A percentile compares a stretch with the other conserved stretches of the same genome.
Conservation (phyloP, 1,139 yeast genomes). For the Casaregolazyma suthepensis region DNA sequence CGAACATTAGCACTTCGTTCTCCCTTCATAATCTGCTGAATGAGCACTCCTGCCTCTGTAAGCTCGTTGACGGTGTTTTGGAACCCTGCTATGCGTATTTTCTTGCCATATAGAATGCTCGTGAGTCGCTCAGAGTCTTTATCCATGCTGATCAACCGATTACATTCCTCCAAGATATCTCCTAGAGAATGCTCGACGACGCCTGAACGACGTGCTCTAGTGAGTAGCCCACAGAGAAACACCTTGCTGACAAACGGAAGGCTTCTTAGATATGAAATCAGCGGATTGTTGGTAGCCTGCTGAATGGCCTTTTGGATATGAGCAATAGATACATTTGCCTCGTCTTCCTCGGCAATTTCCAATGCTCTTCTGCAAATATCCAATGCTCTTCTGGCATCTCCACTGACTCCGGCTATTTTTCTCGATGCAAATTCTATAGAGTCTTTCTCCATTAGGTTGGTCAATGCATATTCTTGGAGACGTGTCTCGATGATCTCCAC, state of each 20-base stretch:
- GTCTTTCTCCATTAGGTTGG: constrained; percentile 48
- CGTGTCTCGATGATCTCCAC: constrained; percentile 69
- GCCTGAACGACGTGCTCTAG: constrained; percentile 63
- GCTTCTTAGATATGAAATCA: constrained; percentile 50
- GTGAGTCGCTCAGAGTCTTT: constrained; percentile 21
- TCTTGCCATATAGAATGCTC: constrained; percentile 17
- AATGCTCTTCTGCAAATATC: constrained; percentile 87
- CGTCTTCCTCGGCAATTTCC: constrained; percentile 63
- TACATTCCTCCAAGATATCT: constrained; percentile 73
- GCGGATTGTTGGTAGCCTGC: constrained; percentile 74
- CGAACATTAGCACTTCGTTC: constrained; percentile 62
- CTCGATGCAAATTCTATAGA: constrained; percentile 91
- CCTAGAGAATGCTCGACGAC: constrained; percentile 66
- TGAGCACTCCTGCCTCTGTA: constrained; percentile 69
- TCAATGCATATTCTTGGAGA: constrained; percentile 44
- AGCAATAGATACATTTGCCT: constrained; percentile 50
- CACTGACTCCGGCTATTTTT: constrained; percentile 92
- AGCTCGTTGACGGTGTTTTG: constrained; percentile 55
- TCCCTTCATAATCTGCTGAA: constrained; percentile 59
- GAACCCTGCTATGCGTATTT: constrained; percentile 40
- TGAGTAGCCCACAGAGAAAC: constrained; percentile 59
- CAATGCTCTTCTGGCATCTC: constrained; percentile 92
- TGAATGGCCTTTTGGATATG: constrained; percentile 74
- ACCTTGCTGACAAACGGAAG: constrained; percentile 68
- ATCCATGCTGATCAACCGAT: constrained; percentile 39